phyloP scores from a whole-genome alignment of 108 stramenopile species.

The Schizochytrium sp. region DNA sequence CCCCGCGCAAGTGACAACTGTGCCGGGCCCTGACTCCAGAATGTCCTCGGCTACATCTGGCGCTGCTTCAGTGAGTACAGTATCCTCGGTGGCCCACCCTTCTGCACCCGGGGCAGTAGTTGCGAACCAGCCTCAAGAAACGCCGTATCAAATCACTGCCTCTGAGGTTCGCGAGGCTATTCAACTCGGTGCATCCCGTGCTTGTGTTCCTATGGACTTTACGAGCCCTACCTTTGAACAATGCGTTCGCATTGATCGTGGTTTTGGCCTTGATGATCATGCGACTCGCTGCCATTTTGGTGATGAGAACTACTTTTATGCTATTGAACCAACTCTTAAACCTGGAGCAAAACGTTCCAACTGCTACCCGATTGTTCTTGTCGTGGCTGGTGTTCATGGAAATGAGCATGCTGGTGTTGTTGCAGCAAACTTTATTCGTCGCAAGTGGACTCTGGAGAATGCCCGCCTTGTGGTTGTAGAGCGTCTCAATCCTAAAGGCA shows the following conservation, averaged over 20 bases:
- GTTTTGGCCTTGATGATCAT: not conserved
- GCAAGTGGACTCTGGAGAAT: slow-evolving; percentile 27
- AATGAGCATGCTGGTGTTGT: slow-evolving; percentile 54
- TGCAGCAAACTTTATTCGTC: not conserved
- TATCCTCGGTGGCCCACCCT: not conserved
- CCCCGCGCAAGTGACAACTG: no score
- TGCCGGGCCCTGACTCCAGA: no score
- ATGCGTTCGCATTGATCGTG: slow-evolving; percentile 12
- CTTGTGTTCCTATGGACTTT: not conserved
- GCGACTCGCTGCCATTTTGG: not conserved
- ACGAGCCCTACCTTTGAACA: not conserved
- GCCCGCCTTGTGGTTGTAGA: slow-evolving; percentile 40
- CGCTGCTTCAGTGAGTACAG: not conserved
- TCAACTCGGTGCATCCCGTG: not conserved
- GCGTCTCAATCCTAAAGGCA: not conserved
- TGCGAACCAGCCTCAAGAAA: not conserved
- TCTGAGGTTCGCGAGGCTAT: slow-evolving; percentile 10
- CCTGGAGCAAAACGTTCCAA: not conserved
- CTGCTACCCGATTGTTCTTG: slow-evolving; percentile 50
- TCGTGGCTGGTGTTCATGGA: slow-evolving; percentile 49
- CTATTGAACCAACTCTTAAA: slow-evolving; percentile 1
- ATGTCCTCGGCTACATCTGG: no score
- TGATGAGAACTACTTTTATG: not conserved
- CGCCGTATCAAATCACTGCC: not conserved
- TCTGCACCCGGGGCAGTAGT: not conserved